Conservation (phyloP, 495 filamentous ascomycete species). For the Penicillium ochrochloron region DNA sequence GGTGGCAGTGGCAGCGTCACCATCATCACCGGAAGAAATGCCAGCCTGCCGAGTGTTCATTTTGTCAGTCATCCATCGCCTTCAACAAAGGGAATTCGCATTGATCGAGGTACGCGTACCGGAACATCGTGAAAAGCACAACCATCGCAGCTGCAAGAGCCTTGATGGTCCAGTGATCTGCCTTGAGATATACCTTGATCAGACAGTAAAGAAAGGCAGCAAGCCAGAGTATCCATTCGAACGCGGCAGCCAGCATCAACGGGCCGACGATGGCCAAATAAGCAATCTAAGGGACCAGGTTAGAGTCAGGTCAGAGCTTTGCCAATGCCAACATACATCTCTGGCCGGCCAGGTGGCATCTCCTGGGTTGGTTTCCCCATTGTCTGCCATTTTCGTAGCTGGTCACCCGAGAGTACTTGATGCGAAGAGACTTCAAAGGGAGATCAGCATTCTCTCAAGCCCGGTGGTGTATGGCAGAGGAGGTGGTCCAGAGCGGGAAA, state of each 20-base stretch:
- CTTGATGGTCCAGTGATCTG: conserved; percentile 81
- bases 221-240: conserved; percentile 96
- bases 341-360: conserved; percentile 56
- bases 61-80: not conserved
- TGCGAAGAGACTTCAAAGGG: not conserved
- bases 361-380: not conserved
- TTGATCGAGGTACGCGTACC: conserved; percentile 54
- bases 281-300: conserved; percentile 59
- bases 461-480: not conserved
- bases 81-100: not conserved
- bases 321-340: conserved; percentile 59
- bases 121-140: conserved; percentile 70
- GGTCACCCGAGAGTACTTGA: not conserved
- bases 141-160: conserved; percentile 78
- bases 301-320: not conserved
- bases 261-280: conserved; percentile 83
- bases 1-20: conserved; percentile 87
- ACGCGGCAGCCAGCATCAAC: conserved; percentile 80
- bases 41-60: conserved; percentile 56
- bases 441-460: not conserved
- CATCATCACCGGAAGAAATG: conserved; percentile 93
- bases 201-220: conserved; percentile 92
- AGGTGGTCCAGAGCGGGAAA: not conserved
- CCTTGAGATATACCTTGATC: conserved; percentile 85
- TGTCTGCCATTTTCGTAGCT: not conserved